Conservation (phyloP, 805 yeast species). For the Zygotorulaspora sp. region DNA sequence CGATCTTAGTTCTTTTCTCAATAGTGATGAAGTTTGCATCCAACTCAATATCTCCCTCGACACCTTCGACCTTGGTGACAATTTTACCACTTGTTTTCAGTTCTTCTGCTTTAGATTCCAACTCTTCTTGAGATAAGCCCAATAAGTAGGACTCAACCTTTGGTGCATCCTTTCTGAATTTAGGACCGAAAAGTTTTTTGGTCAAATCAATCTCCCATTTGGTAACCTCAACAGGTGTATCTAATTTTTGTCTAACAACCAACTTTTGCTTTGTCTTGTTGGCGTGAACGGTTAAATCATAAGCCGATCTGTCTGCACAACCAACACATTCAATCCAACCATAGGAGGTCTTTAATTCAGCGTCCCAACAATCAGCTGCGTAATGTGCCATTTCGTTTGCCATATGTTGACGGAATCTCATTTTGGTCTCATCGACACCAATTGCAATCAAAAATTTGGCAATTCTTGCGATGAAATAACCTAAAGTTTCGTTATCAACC, state of each 20-base stretch:
- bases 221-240: conserved; percentile 79
- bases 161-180: conserved; percentile 95
- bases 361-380: conserved; percentile 99
- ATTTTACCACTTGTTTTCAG: conserved; percentile 59
- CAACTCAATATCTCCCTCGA: conserved; percentile 61
- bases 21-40: conserved; percentile 69
- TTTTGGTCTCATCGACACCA: conserved; percentile 78
- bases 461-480: conserved; percentile 94
- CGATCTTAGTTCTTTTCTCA: conserved; percentile 71
- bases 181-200: conserved; percentile 96
- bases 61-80: conserved; percentile 60
- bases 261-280: conserved; percentile 93
- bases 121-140: conserved; percentile 76
- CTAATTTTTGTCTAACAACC: conserved; percentile 86
- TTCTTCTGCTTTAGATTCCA: conserved; percentile 70
- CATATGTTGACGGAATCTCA: conserved; percentile 98
- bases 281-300: conserved; percentile 91
- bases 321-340: conserved; percentile 99
- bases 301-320: conserved; percentile 98
- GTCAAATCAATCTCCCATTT: conserved; percentile 79
- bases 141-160: conserved; percentile 76
- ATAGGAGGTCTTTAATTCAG: conserved; percentile 88
- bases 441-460: conserved; percentile 76
- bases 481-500: conserved; percentile 95
- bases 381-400: conserved; percentile 99